Percentiles rank a stretch among this genome's conserved stretches.
These are phyloP conservation scores for Ceratobasidium sp. DNA, from an alignment of 1,284 basidiomycete genomes.

Conservation along the genomic window DNA sequence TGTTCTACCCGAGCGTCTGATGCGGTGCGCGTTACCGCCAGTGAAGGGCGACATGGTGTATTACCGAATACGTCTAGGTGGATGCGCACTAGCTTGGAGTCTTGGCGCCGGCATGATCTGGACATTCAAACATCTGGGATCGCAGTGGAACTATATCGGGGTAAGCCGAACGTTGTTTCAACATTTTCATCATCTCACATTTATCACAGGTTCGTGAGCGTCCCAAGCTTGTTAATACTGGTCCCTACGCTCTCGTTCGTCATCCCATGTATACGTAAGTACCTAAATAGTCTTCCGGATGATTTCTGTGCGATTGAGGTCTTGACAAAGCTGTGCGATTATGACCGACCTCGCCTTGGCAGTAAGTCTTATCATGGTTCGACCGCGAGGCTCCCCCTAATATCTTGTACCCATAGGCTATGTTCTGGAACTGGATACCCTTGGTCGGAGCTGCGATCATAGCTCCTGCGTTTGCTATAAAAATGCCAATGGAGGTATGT, in stretches of 20 bases:
- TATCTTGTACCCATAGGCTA: neutral
- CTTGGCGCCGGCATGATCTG: neutral
- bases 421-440: conserved; percentile 32
- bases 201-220: conserved; percentile 11
- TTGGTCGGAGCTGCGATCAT: conserved; percentile 5
- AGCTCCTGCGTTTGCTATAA: conserved; percentile 3
- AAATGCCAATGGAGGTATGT: conserved; percentile 30
- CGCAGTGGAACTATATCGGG: conserved; percentile 25
- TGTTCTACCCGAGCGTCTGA: neutral
- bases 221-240: conserved; percentile 14
- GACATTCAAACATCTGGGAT: conserved; percentile 17
- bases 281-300: neutral
- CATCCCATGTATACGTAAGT: conserved; percentile 25
- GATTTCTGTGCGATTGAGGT: neutral
- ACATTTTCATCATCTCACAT: neutral
- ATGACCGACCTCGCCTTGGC: neutral
- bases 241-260: conserved; percentile 8
- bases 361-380: neutral
- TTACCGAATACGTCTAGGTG: neutral
- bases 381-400: neutral
- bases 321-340: conserved; percentile 17
- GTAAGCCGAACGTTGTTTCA: neutral
- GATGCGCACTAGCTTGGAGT: neutral
- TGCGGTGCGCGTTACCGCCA: neutral
- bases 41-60: neutral